Evolutionary conservation across 805 yeast species (phyloP).

Genomic region (Pichia scutulata): DNA sequence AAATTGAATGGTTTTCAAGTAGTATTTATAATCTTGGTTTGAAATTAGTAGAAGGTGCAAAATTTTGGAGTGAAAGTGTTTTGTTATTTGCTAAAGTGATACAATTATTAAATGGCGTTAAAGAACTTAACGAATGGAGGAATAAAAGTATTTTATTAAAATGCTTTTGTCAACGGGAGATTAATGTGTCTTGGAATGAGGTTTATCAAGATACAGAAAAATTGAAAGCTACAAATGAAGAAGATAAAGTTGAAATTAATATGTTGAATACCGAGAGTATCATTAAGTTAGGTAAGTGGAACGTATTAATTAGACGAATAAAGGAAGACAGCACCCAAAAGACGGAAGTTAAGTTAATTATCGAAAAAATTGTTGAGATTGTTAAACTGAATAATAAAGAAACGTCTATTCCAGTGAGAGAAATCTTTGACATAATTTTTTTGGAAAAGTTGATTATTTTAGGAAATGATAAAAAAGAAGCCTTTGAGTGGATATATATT

Average conservation of each 20-base stretch:
- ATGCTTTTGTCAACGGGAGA: background rate
- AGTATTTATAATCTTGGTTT: constrained; percentile 35
- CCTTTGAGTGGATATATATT: background rate
- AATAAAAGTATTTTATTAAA: background rate
- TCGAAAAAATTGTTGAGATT: background rate
- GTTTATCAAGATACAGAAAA: background rate
- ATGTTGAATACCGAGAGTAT: background rate
- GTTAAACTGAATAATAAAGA: background rate
- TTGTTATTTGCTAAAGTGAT: background rate
- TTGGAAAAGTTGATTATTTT: background rate
- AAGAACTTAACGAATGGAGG: background rate
- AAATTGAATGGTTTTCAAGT: constrained; percentile 31
- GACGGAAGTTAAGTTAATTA: background rate
- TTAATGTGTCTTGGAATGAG: background rate
- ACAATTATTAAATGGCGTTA: background rate
- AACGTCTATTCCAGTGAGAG: background rate
- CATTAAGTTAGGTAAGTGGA: background rate
- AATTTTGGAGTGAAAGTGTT: background rate
- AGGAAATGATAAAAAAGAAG: background rate
- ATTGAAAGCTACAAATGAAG: background rate
- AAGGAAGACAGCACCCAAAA: background rate
- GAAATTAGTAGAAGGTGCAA: constrained; percentile 9
- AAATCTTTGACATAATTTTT: background rate
- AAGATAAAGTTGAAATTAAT: background rate
- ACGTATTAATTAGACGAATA: background rate